Base-by-base conservation (phyloP, 768 basidiomycete genomes). In the Cystofilobasidium capitatum region DNA sequence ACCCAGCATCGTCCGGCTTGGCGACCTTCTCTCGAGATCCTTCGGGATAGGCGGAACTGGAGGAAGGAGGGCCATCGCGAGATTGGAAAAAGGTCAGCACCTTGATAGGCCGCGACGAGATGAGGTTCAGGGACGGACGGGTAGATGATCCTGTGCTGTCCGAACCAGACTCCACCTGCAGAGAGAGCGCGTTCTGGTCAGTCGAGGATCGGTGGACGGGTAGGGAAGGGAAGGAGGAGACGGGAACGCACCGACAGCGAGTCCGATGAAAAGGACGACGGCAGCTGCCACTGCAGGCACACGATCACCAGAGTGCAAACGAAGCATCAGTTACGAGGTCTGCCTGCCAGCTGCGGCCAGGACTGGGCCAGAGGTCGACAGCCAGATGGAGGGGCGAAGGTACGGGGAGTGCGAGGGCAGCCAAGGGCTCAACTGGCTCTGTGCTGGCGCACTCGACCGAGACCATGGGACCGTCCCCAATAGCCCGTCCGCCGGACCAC, bases 1-100 rank as follows among this genome's bases (percentile, higher is more conserved):
- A 87, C 40, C 87, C 84, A 17, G 35, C 40, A 16, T 59, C 58
- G 37, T 37, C 35, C 22, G 68, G 68, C 22, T 24, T 35, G 26
- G 62, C 62, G 17, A 69, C 68, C 0, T 26, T 61, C 31, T 62
- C 63, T n/a, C 61, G 62, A 9, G 68, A 69, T 29, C 68, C 68
- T 31, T 69, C 68, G 2, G 63, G 68, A 36, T 69, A 60, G 37
- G 57, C 45, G 22, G 62, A 64, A 2, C 62, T 64, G 39, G 29
- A 39, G 31, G 47, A 14, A 33, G 22, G 16, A 17, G 39, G 61
- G 39, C 17, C 14, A 44, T 13, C 24, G n/a, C 42, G 10, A 55
- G 10, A 40, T 26, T 22, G 8, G 49, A 4, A 33, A 42, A 26
- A 42, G 24, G 36, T 17, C 29, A 24, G 9, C 24, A 35, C 13